Percentiles rank a stretch among this genome's conserved stretches.
Evolutionary conservation across 768 basidiomycete species (phyloP).

Genomic region (Hortiboletus campestris): DNA sequence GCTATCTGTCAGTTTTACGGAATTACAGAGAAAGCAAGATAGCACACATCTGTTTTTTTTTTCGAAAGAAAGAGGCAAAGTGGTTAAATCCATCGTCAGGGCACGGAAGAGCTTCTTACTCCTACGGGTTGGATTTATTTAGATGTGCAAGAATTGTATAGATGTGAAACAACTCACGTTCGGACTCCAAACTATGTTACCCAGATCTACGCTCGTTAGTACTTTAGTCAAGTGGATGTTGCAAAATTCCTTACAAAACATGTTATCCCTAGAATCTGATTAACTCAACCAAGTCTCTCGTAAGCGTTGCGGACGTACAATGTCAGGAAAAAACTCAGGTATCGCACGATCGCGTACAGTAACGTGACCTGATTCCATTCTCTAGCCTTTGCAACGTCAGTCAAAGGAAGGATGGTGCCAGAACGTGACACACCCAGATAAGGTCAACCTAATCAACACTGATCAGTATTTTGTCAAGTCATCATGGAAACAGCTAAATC

Average conservation of each 20-base stretch:
- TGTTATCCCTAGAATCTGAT: conserved; percentile 4
- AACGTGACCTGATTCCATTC: conserved; percentile 18
- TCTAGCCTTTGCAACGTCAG: conserved; percentile 8
- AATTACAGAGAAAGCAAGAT: neutral
- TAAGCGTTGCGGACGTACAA: neutral
- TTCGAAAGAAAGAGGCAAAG: neutral
- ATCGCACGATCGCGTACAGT: conserved; percentile 20
- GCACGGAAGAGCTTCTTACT: conserved; percentile 3
- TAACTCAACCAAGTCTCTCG: neutral
- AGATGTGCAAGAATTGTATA: neutral
- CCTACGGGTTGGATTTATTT: conserved; percentile 1
- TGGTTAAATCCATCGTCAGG: neutral
- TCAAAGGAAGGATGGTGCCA: neutral
- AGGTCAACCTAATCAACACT: conserved; percentile 13
- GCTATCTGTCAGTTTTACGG: neutral
- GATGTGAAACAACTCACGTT: conserved; percentile 1
- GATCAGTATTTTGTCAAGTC: neutral
- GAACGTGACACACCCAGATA: conserved; percentile 13
- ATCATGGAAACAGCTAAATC: neutral
- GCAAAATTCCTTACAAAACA: conserved; percentile 8
- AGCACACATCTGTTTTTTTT: conserved; percentile 10
- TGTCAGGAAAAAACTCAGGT: conserved; percentile 14
- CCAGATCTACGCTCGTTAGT: conserved; percentile 8
- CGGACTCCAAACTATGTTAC: conserved; percentile 4
- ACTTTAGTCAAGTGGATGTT: neutral